A percentile compares a stretch with the other conserved stretches of the same genome.
Evolutionary conservation across 768 basidiomycete genomes (phyloP).

Genomic region (Phaeotremella fagi): DNA sequence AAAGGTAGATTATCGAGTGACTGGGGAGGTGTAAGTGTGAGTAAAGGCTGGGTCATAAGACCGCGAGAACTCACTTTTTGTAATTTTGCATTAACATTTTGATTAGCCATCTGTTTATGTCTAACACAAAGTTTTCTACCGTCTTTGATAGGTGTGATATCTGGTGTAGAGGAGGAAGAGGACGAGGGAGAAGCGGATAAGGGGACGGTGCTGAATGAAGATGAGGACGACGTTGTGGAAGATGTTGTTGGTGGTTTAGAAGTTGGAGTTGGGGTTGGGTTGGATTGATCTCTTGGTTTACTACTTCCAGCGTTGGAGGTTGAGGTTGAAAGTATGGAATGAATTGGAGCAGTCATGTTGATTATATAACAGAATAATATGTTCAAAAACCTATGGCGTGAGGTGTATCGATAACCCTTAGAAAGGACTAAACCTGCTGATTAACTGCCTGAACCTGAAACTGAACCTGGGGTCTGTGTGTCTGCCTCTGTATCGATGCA

Average conservation of each 20-base stretch:
- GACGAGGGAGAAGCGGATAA: not conserved
- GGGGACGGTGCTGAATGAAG: not conserved
- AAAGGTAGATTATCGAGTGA: conserved; percentile 83
- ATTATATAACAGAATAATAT: too few species aligned
- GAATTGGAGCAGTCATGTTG: too few species aligned
- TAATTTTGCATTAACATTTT: conserved; percentile 83
- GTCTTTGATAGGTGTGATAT: conserved; percentile 34
- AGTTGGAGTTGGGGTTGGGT: not conserved
- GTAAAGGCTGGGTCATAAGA: conserved; percentile 6
- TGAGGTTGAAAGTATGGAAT: too few species aligned
- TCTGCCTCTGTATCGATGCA: too few species aligned
- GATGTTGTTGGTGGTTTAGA: not conserved
- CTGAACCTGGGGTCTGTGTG: too few species aligned
- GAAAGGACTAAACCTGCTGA: too few species aligned
- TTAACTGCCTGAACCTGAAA: too few species aligned
- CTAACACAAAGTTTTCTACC: conserved; percentile 77
- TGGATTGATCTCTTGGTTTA: not conserved
- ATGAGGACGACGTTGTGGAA: not conserved
- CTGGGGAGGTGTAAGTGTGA: conserved; percentile 51
- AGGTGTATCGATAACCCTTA: too few species aligned
- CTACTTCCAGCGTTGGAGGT: too few species aligned
- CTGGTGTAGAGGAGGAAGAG: conserved; percentile 11
- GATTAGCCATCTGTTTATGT: conserved; percentile 94
- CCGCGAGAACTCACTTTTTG: conserved; percentile 62
- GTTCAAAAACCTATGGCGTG: too few species aligned